Conservation (phyloP, 2,329 filamentous ascomycete genomes). For the Niveomyces coronatus region DNA sequence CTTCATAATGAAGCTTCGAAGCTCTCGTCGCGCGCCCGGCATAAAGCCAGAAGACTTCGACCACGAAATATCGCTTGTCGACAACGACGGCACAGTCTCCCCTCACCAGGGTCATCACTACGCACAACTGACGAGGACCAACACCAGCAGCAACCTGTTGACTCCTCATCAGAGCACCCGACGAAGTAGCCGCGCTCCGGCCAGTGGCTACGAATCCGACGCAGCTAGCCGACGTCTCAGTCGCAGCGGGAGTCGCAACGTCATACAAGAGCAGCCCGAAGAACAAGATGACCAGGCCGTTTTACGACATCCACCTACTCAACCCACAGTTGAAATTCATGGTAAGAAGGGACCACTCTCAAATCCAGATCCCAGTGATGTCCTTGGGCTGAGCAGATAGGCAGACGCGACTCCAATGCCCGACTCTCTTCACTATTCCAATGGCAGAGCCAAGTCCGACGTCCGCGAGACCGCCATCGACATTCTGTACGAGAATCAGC, state of each 20-base stretch:
- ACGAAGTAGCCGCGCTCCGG: constrained; percentile 2
- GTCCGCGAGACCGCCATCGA: constrained; percentile 57
- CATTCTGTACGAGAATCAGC: constrained; percentile 89
- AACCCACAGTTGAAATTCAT: constrained; percentile 25
- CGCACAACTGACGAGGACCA: constrained; percentile 7
- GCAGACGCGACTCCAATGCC: constrained; percentile 11
- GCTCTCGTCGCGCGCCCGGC: constrained; percentile 43
- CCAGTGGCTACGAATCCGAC: constrained; percentile 1
- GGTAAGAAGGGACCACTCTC: constrained; percentile 12
- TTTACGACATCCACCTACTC: constrained; percentile 14
- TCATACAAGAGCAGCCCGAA: constrained; percentile 6
- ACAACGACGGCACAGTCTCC: constrained; percentile 31
- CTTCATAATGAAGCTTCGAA: constrained; percentile 25
- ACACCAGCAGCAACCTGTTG: constrained; percentile 11
- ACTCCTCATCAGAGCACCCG: constrained; percentile 5
- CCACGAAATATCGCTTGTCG: constrained; percentile 61
- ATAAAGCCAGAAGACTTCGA: constrained; percentile 54
- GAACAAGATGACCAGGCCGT: constrained; percentile 5
- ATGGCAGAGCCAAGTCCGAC: constrained; percentile 22
- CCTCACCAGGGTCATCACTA: constrained; percentile 5
- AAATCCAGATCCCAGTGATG: not conserved
- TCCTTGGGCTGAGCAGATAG: constrained; percentile 11
- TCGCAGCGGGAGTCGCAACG: constrained; percentile 1
- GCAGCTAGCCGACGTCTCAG: constrained; percentile 3
- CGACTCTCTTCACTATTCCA: constrained; percentile 22